Conservation (phyloP, 495 filamentous ascomycete species). For the Hypoxylon crocopeplum region DNA sequence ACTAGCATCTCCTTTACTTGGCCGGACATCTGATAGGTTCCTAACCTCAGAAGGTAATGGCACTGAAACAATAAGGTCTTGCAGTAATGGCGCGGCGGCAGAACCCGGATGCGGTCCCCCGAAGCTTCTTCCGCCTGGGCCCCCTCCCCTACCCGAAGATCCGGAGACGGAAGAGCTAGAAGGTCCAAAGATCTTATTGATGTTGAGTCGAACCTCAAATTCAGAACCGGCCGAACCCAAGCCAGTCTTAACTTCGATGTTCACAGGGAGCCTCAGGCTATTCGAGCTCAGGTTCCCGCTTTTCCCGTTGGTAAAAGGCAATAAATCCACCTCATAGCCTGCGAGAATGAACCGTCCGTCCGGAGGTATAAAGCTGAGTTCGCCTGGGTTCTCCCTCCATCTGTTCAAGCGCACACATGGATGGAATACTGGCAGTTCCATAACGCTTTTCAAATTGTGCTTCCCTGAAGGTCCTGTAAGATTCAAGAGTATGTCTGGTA, state of each 20-base stretch:
- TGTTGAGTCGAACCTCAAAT: slow-evolving; percentile 84
- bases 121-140: slow-evolving; percentile 54
- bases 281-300: slow-evolving; percentile 50
- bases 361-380: slow-evolving; percentile 92
- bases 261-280: slow-evolving; percentile 80
- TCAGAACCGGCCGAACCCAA: slow-evolving; percentile 77
- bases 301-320: slow-evolving; percentile 63
- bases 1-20: slow-evolving; percentile 82
- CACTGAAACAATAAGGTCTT: slow-evolving; percentile 81
- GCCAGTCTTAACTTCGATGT: slow-evolving; percentile 79
- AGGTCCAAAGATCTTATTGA: slow-evolving; percentile 68
- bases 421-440: slow-evolving; percentile 94
- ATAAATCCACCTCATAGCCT: slow-evolving; percentile 91
- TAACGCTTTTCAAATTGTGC: slow-evolving; percentile 71
- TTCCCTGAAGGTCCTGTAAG: slow-evolving; percentile 78
- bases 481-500: slow-evolving; percentile 85
- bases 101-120: slow-evolving; percentile 49
- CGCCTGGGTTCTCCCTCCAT: slow-evolving; percentile 87
- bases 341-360: slow-evolving; percentile 95
- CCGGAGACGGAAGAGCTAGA: slow-evolving; percentile 35
- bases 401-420: slow-evolving; percentile 86
- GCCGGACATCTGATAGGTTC: slow-evolving; percentile 84
- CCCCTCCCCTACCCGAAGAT: slow-evolving; percentile 65
- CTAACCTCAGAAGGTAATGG: slow-evolving; percentile 82
- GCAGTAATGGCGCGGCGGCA: slow-evolving; percentile 67